Evolutionary conservation across 164 flowering plant species (phyloP), one percentile per base, ranked within the genome.

Genomic region (Cinnamomum chago): DNA sequence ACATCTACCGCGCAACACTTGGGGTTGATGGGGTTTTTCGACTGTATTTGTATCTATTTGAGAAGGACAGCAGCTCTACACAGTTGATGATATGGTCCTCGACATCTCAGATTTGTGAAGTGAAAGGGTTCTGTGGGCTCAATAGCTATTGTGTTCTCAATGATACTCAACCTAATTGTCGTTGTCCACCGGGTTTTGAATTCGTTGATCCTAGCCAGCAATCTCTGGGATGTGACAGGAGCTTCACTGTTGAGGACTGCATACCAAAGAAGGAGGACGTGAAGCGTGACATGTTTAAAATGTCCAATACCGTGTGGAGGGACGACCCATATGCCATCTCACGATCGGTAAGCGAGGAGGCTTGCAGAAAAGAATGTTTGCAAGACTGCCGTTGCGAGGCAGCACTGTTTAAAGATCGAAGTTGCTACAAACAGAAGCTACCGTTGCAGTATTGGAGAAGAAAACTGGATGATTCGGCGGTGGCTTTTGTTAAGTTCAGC

Each of bases 101-200:
- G 3, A 17, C 50, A 50, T 1, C 9, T 5, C 20, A 17, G 4
- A 12, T 3, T 4, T 82, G 84, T 23, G n/a, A 15, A 0, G 76
- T 72, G 3, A 73, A 71, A 24, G 79, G 79, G 18, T 4, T 74
- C 33, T 81, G 84, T n/a, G 81, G 81, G 10, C 65, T 76, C 7
- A 82, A 82, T 47, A 68, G 75, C 14, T 82, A 52, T 62, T 79
- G 82, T 70, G 11, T 58, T 1, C 2, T 4, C 22, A 33, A 0
- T 17, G 71, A 47, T 9, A 13, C 4, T 1, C 11, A 28, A 4
- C 15, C 75, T 11, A 24, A 62, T 28, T 81, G 83, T 66, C 11
- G 0, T 55, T 76, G 78, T 24, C 40, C 67, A 27, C 74, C 52
- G 3, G 40, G 70, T 25, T 76, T 62, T 28, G 10, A 30, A 10